Conservation (phyloP, 2,329 filamentous ascomycete species). For the Pseudogymnoascus sp. region DNA sequence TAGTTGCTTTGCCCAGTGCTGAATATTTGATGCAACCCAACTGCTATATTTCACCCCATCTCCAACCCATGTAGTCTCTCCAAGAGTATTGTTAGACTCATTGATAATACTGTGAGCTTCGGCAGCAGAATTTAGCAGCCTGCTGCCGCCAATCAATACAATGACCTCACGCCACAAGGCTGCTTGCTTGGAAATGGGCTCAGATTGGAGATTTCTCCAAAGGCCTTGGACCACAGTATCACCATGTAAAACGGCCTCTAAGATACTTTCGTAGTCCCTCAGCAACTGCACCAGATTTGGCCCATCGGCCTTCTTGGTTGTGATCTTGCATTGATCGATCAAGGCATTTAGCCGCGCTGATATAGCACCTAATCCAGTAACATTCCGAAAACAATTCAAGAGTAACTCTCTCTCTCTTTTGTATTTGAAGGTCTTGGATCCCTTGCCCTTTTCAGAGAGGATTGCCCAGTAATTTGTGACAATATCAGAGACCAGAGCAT, state of each 20-base stretch:
- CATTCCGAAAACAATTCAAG: conserved; percentile 57
- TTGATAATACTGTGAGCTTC: conserved; percentile 40
- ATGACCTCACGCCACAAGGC: conserved; percentile 56
- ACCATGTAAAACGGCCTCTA: conserved; percentile 36
- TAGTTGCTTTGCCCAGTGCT: conserved; percentile 21
- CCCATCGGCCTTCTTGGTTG: conserved; percentile 24
- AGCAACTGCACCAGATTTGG: conserved; percentile 28
- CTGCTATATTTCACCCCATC: conserved; percentile 24
- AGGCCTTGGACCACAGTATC: conserved; percentile 35
- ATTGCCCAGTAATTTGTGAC: conserved; percentile 74
- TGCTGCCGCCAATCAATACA: conserved; percentile 50
- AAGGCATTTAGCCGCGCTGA: conserved; percentile 59
- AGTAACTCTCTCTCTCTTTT: conserved; percentile 41
- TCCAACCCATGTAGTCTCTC: conserved; percentile 25
- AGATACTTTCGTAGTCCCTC: conserved; percentile 34
- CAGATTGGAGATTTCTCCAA: conserved; percentile 35
- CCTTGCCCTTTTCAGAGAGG: conserved; percentile 36
- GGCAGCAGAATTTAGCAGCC: conserved; percentile 47
- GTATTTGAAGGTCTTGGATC: conserved; percentile 19
- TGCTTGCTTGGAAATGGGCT: conserved; percentile 35
- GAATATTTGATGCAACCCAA: conserved; percentile 28
- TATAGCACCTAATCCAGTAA: conserved; percentile 70
- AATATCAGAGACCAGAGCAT: conserved; percentile 63
- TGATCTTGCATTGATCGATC: conserved; percentile 40
- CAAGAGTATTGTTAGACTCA: conserved; percentile 22